These are phyloP conservation scores for Trypanosoma congolense DNA, from an alignment of 208 protist species.

Conservation along the genomic window DNA sequence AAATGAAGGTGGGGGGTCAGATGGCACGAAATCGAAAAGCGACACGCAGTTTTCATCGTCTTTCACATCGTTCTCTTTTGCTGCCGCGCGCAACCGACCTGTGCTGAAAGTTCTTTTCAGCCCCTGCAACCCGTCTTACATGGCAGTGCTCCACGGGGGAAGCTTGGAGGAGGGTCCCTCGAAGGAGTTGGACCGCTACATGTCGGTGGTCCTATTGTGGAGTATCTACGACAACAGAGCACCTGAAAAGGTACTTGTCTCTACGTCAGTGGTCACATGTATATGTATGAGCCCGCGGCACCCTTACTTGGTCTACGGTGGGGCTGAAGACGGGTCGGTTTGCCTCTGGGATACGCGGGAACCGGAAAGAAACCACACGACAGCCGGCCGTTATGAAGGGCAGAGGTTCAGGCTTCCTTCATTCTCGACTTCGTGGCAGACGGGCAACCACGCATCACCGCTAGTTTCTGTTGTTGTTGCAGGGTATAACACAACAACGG, in stretches of 20 bases:
- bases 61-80: slow-evolving; percentile 42
- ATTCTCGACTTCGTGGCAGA: slow-evolving; percentile 67
- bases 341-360: slow-evolving; percentile 76
- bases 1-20: slow-evolving; percentile 26
- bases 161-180: slow-evolving; percentile 32
- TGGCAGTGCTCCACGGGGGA: slow-evolving; percentile 43
- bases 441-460: slow-evolving; percentile 51
- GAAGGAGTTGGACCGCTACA: slow-evolving; percentile 41
- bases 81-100: slow-evolving; percentile 37
- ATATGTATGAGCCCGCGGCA: slow-evolving; percentile 58
- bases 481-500: slow-evolving; percentile 59
- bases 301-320: slow-evolving; percentile 63
- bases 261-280: slow-evolving; percentile 37
- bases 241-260: slow-evolving; percentile 65
- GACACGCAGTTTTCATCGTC: slow-evolving; percentile 53
- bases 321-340: slow-evolving; percentile 62
- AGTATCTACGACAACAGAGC: slow-evolving; percentile 48
- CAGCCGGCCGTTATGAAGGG: slow-evolving; percentile 37
- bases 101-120: slow-evolving; percentile 52
- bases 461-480: slow-evolving; percentile 48
- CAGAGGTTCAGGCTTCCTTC: slow-evolving; percentile 58
- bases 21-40: slow-evolving; percentile 28
- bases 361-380: slow-evolving; percentile 62
- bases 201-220: slow-evolving; percentile 74
- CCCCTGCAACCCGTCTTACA: slow-evolving; percentile 32